phyloP scores from a whole-genome alignment of 805 yeast genomes.

The Wickerhamiella azyma region DNA sequence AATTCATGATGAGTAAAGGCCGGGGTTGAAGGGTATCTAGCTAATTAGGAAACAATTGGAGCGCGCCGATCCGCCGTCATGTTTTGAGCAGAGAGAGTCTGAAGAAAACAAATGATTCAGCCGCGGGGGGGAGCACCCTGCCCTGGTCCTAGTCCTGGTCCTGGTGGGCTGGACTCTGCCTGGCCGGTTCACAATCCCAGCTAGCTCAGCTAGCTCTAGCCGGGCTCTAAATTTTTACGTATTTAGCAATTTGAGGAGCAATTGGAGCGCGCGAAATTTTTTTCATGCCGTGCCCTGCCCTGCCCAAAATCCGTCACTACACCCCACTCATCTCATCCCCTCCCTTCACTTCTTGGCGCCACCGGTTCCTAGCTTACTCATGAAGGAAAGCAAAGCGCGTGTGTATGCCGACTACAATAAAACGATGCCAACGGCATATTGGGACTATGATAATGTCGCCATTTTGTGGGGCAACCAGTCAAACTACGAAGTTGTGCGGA shows the following conservation, averaged over 20 bases:
- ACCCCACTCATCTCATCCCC: neutral
- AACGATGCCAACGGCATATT: slow-evolving; percentile 62
- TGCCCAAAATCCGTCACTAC: neutral
- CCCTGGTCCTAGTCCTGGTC: no score
- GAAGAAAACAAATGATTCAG: no score
- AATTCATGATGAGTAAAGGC: slow-evolving; percentile 3
- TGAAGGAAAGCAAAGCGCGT: slow-evolving; percentile 42
- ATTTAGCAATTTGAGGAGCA: no score
- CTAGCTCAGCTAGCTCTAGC: no score
- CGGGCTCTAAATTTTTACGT: no score
- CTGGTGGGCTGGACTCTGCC: no score
- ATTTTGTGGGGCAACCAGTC: slow-evolving; percentile 76
- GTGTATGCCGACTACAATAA: slow-evolving; percentile 75
- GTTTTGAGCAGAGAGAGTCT: no score
- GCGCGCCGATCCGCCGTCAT: no score
- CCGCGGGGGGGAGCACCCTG: no score
- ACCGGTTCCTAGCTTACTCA: neutral
- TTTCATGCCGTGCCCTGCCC: neutral
- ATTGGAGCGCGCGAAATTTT: neutral
- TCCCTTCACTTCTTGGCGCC: neutral
- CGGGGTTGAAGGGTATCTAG: no score
- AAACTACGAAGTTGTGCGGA: slow-evolving; percentile 72
- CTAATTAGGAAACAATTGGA: no score
- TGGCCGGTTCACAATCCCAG: no score
- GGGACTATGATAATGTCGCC: slow-evolving; percentile 65